phyloP scores from a whole-genome alignment of 352 stramenopile species.

The Phytophthora pinifolia region DNA sequence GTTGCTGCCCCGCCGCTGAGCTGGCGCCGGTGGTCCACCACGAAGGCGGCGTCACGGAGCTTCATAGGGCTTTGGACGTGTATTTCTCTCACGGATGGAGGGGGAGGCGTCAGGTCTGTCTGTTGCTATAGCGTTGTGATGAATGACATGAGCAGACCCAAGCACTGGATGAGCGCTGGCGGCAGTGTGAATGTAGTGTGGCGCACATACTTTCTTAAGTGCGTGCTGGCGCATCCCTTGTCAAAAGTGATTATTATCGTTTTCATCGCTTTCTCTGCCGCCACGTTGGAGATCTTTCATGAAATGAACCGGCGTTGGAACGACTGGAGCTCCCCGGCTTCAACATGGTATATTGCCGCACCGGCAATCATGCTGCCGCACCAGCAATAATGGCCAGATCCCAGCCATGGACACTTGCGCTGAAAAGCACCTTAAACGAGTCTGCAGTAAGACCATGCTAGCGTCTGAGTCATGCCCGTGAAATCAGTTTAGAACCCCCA shows the following conservation, averaged over 20 bases:
- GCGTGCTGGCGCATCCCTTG: not conserved
- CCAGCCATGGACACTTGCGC: not conserved
- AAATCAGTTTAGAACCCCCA: slow-evolving; percentile 25
- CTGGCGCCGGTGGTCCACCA: slow-evolving; percentile 44
- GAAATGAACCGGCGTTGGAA: slow-evolving; percentile 3
- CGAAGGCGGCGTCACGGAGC: slow-evolving; percentile 37
- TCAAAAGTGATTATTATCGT: not conserved
- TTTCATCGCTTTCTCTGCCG: not conserved
- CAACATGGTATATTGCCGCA: too few species aligned
- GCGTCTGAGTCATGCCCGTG: slow-evolving; percentile 2
- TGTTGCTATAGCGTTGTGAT: slow-evolving; percentile 23
- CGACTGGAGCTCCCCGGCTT: too few species aligned
- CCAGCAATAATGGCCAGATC: too few species aligned
- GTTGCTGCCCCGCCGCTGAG: slow-evolving; percentile 16
- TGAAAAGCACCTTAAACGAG: too few species aligned
- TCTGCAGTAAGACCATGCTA: too few species aligned
- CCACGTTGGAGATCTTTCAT: slow-evolving; percentile 10
- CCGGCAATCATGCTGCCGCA: too few species aligned
- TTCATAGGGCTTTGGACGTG: slow-evolving; percentile 28
- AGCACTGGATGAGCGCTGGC: slow-evolving; percentile 10
- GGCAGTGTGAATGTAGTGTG: not conserved
- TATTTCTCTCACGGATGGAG: not conserved
- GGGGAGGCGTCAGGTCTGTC: not conserved
- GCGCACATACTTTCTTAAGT: not conserved
- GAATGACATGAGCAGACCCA: not conserved